phyloP scores from a whole-genome alignment of 179 eudicot species.

The Heliamphora pulchella region DNA sequence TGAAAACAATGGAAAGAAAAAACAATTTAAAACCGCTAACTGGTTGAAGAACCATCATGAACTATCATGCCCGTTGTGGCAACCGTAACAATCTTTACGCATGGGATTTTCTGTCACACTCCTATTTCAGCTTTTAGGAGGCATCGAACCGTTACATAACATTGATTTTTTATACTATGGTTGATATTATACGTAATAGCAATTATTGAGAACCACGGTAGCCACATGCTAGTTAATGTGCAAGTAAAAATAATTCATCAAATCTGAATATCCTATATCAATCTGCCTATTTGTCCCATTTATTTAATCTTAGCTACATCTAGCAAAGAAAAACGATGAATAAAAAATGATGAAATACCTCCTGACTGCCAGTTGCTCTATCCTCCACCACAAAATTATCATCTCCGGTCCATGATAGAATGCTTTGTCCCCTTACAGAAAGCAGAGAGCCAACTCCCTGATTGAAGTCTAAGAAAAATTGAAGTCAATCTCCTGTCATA shows the following conservation, averaged over 20 bases:
- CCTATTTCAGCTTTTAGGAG: too few relatives aligned
- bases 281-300: neutral
- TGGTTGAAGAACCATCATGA: too few relatives aligned
- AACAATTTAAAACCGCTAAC: too few relatives aligned
- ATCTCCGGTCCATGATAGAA: constrained; percentile 45
- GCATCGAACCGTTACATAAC: too few relatives aligned
- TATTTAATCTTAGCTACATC: neutral
- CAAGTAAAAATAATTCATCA: neutral
- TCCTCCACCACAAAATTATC: constrained; percentile 59
- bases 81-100: too few relatives aligned
- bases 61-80: too few relatives aligned
- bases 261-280: neutral
- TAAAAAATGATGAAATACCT: constrained; percentile 34
- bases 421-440: constrained; percentile 49
- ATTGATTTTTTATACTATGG: too few relatives aligned
- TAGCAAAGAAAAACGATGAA: neutral
- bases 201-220: neutral
- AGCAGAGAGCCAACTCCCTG: constrained; percentile 68
- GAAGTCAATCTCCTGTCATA: constrained; percentile 16
- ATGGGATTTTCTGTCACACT: too few relatives aligned
- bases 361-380: constrained; percentile 34
- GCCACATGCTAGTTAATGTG: neutral
- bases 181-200: too few relatives aligned
- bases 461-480: constrained; percentile 40
- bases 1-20: too few relatives aligned